Evolutionary conservation across 257 asterid genomes (phyloP), one percentile per base, ranked within the genome.

Genomic region (Penstemon barbatus): DNA sequence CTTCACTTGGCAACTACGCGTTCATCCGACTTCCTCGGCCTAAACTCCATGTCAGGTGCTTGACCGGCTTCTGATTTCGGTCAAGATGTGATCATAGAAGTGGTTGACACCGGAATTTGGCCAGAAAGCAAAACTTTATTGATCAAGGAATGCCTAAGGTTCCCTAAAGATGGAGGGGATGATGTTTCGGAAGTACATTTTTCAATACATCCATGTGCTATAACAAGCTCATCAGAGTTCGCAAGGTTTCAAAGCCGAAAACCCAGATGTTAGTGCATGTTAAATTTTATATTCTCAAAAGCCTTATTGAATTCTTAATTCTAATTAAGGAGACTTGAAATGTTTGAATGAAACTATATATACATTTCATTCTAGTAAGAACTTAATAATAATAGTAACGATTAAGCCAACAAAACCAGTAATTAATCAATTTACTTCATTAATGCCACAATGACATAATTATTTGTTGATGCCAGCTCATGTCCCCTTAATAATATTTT

Each of bases 21-120:
- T 10, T 69, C 87, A 10, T 71, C 77, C 39, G 57, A 72, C 11
- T 81, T 81, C 36, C 81, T 84, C 25, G 89, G 84, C 49, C 83
- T 84, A 1, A 77, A 78, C 40, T 66, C 80, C 0, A 39, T 75
- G 48, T 19, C 53, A 5, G 85, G 82, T 4, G 82, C 81, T 9
- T 84, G 87, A 85, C 85, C 85, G 1, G 66, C 0, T 18, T 77
- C 87, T 0, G 71, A 76, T 25, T 84, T 66, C 7, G 89, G 89
- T 2, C 71, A 63, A 49, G 82, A 83, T 60, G 76, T 83, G 7
- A 78, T 83, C 36, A 65, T 83, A 7, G 89, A 84, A 2, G 48
- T 80, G 52, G 72, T 84, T 42, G 89, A 83, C 61, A 56, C 82
- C 0, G 89, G 86, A 25, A 57, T 83, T 19, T 83, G 89, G 86